Evolutionary conservation across 768 basidiomycete genomes (phyloP).

Genomic region (Pleurotus ostreatus): DNA sequence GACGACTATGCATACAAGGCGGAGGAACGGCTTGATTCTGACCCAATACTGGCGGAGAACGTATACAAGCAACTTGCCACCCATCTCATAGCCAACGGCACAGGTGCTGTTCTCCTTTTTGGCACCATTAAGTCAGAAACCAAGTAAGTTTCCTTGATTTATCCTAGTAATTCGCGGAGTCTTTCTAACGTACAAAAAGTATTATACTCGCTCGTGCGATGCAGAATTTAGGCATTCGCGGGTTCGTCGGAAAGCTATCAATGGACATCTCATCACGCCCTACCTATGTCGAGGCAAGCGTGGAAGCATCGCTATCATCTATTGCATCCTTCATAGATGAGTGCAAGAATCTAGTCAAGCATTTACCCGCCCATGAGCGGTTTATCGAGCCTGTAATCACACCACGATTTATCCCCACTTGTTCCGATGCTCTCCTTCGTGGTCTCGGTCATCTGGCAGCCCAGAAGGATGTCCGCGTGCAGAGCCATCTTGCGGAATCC

Average conservation of each 20-base stretch:
- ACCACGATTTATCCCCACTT: conserved; percentile 88
- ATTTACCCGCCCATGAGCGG: conserved; percentile 38
- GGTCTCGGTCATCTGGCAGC: conserved; percentile 57
- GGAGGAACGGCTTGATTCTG: conserved; percentile 68
- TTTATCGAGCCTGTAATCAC: conserved; percentile 82
- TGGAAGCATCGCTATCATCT: conserved; percentile 42
- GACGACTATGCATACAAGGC: conserved; percentile 79
- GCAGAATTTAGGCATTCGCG: conserved; percentile 67
- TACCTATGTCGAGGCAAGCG: conserved; percentile 65
- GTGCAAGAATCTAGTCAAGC: conserved; percentile 37
- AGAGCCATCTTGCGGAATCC: conserved; percentile 84
- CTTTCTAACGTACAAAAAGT: conserved; percentile 30
- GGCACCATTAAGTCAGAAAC: conserved; percentile 81
- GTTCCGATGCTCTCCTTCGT: conserved; percentile 63
- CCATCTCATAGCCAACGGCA: conserved; percentile 70
- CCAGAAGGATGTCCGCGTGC: conserved; percentile 47
- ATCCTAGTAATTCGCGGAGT: background rate
- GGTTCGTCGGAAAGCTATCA: conserved; percentile 85
- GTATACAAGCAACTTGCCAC: conserved; percentile 68
- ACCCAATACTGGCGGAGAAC: conserved; percentile 51
- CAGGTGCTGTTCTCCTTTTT: conserved; percentile 73
- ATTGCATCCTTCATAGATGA: conserved; percentile 53
- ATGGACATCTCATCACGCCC: conserved; percentile 79
- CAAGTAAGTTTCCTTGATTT: conserved; percentile 49
- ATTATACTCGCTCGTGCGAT: conserved; percentile 75